Evolutionary conservation across 345 rosid species (phyloP).

Genomic region (Dipteronia sinensis): DNA sequence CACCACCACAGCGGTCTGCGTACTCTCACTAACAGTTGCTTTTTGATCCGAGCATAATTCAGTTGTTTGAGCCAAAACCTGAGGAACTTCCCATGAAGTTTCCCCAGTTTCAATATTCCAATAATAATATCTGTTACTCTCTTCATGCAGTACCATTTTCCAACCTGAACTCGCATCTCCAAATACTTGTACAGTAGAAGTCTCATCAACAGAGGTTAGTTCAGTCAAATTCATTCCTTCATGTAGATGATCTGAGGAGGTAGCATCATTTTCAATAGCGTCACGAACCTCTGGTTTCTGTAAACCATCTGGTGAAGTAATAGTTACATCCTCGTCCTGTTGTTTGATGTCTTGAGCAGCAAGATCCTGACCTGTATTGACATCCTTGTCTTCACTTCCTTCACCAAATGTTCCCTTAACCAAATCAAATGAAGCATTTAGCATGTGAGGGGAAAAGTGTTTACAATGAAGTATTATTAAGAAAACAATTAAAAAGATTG

Average conservation of each 20-base stretch:
- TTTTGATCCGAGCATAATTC: slow-evolving; percentile 29
- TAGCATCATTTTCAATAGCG: slow-evolving; percentile 31
- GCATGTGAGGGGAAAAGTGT: slow-evolving; percentile 15
- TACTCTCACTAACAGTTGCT: slow-evolving; percentile 34
- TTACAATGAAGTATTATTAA: background rate
- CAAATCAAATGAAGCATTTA: slow-evolving; percentile 37
- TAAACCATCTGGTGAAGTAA: slow-evolving; percentile 28
- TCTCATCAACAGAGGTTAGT: slow-evolving; percentile 40
- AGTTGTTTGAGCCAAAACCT: slow-evolving; percentile 45
- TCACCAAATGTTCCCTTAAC: slow-evolving; percentile 34
- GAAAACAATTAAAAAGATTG: background rate
- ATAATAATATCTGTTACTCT: slow-evolving; percentile 83
- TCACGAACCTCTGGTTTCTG: slow-evolving; percentile 33
- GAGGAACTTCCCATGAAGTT: slow-evolving; percentile 96
- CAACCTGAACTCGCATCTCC: slow-evolving; percentile 62
- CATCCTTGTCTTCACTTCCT: slow-evolving; percentile 39
- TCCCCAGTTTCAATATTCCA: slow-evolving; percentile 96
- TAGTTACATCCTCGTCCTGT: slow-evolving; percentile 36
- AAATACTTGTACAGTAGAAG: slow-evolving; percentile 43
- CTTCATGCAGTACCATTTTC: slow-evolving; percentile 92
- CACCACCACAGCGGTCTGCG: slow-evolving; percentile 34
- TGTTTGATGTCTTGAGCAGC: slow-evolving; percentile 30
- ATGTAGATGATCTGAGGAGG: slow-evolving; percentile 29
- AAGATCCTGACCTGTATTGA: slow-evolving; percentile 32
- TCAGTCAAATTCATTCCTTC: slow-evolving; percentile 40